phyloP scores from a whole-genome alignment of 257 asterid genomes.

The Solanum paucissectum region DNA sequence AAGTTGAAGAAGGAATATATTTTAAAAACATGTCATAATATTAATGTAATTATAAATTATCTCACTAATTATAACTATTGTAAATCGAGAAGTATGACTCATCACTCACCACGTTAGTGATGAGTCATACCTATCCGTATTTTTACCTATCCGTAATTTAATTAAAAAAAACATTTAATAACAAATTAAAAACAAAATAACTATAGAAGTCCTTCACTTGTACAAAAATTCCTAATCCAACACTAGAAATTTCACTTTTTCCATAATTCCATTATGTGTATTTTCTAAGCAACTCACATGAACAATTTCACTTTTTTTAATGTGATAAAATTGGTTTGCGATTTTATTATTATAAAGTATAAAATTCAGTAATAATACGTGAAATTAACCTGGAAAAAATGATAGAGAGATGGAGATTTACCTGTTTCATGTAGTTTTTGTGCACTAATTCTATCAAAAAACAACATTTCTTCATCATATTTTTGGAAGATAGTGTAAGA shows the following conservation, averaged over 20 bases:
- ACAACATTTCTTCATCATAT: slow-evolving; percentile 88
- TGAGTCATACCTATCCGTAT: background rate
- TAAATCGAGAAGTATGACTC: background rate
- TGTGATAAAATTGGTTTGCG: background rate
- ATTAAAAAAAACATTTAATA: background rate
- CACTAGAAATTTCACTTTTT: background rate
- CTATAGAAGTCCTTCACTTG: background rate
- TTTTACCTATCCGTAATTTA: background rate
- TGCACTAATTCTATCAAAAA: slow-evolving; percentile 62
- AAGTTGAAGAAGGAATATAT: background rate
- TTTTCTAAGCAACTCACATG: background rate
- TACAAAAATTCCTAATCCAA: background rate
- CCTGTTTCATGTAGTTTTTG: slow-evolving; percentile 93
- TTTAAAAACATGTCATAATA: background rate
- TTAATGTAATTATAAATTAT: background rate
- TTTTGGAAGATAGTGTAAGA: slow-evolving; percentile 87
- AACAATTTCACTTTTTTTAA: background rate
- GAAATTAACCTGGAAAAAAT: background rate
- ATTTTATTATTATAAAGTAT: background rate
- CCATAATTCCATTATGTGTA: background rate
- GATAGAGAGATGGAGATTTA: background rate
- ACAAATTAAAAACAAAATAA: background rate
- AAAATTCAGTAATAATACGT: background rate
- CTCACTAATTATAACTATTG: background rate
- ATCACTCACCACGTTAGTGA: background rate